Conservation (phyloP, 2,329 filamentous ascomycete genomes). For the Sarocladiaceae sp. region DNA sequence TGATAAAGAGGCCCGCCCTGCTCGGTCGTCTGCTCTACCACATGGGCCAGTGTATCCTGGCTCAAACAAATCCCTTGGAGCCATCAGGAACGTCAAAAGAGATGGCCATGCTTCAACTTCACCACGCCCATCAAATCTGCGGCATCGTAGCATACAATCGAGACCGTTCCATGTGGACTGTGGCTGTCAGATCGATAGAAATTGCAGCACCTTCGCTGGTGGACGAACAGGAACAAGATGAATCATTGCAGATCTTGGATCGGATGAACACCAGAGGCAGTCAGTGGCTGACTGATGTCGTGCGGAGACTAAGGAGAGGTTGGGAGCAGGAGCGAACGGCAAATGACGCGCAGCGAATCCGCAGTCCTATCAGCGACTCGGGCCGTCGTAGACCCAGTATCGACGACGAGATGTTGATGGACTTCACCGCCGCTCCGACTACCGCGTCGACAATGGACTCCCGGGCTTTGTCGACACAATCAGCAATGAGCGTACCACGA, state of each 20-base stretch:
- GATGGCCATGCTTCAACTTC: constrained; percentile 65
- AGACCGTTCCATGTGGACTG: constrained; percentile 72
- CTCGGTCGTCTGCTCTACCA: constrained; percentile 86
- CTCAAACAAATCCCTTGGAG: constrained; percentile 71
- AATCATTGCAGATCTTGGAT: constrained; percentile 73
- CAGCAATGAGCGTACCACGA: neutral
- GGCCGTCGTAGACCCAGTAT: neutral
- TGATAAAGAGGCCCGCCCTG: constrained; percentile 77
- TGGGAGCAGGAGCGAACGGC: constrained; percentile 65
- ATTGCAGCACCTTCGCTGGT: constrained; percentile 73
- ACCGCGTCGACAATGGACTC: neutral
- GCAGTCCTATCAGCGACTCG: neutral
- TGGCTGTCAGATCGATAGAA: constrained; percentile 74
- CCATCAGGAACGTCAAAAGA: constrained; percentile 55
- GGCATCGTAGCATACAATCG: constrained; percentile 84
- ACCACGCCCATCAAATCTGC: constrained; percentile 80
- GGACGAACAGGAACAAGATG: constrained; percentile 68
- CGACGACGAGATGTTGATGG: neutral
- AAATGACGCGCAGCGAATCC: neutral
- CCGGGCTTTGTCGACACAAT: neutral
- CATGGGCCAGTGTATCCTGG: constrained; percentile 75
- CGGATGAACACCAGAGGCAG: constrained; percentile 72
- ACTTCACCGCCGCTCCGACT: neutral
- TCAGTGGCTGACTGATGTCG: constrained; percentile 71
- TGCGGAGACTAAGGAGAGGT: constrained; percentile 65